Base-by-base conservation (phyloP, 2,329 filamentous ascomycete genomes). In the Xylaria sp. region DNA sequence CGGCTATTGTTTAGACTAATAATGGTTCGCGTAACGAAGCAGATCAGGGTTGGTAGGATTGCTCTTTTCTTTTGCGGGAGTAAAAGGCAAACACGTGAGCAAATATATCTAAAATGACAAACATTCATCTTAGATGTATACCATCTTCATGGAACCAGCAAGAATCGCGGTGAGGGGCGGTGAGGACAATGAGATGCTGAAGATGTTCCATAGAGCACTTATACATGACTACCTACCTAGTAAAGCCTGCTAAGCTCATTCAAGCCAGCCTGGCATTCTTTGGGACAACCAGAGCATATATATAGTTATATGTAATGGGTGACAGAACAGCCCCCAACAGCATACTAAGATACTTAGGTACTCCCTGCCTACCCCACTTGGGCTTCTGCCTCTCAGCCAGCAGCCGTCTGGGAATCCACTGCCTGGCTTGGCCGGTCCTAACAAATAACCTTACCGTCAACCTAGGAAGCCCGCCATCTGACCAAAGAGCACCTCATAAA, bases 311-410 rank as follows among this genome's bases (percentile, higher is more conserved):
- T 9, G 9, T 10, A 33, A 33, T 33, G 33, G 48, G 28, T 26
- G n/a, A 11, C 11, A 49, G 11, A 49, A 28, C 6, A 13, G 46
- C 46, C 46, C 46, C 46, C 46, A 26, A 49, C 44, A 11, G 20
- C n/a, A 11, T 9, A 23, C 23, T 23, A 23, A 23, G 23, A 23
- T 23, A 46, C 44, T 20, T 28, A 28, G 28, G 38, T 42, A 63
- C 38, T 26, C 9, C 26, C 26, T 49, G 4, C 42, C 42, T n/a
- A 48, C 31, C 17, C 46, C 20, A 65, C 36, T 59, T 65, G 33
- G 61, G 61, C 53, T 33, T 65, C 44, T 62, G 58, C 40, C 28
- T 54, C 59, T 23, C 48, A 51, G 23, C 48, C 48, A 51, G 48
- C 44, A 48, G 20, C 20, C 44, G 5, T 26, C 44, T 36, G 49